Percentiles rank a stretch among this genome's conserved stretches.
Conservation (phyloP, 1,139 yeast genomes). For the Yamadazyma diddensiae region DNA sequence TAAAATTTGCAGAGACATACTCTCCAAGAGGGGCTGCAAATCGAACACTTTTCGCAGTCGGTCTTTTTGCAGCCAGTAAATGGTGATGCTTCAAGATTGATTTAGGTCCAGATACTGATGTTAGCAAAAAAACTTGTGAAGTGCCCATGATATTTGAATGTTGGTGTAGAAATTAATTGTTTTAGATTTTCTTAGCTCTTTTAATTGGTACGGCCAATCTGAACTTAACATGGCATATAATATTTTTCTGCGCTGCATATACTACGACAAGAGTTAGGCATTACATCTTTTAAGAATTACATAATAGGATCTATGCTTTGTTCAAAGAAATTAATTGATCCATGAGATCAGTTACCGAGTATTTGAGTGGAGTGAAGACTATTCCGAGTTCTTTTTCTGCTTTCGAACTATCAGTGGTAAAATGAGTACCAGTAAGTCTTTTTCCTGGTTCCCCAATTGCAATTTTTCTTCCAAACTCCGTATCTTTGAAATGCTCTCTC, state of each 20-base stretch:
- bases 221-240: no score
- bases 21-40: background rate
- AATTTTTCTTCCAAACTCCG: conserved; percentile 5
- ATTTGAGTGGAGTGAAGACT: conserved; percentile 31
- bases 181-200: no score
- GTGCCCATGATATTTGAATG: no score
- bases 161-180: no score
- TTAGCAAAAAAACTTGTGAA: no score
- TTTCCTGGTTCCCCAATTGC: conserved; percentile 23
- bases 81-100: no score
- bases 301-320: no score
- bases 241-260: no score
- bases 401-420: conserved; percentile 19
- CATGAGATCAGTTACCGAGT: conserved; percentile 30
- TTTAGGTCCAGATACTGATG: no score
- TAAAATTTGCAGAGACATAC: background rate
- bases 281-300: no score
- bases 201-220: no score
- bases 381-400: conserved; percentile 18
- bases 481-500: conserved; percentile 10
- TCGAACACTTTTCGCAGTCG: background rate
- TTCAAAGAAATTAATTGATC: background rate
- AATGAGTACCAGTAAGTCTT: conserved; percentile 20
- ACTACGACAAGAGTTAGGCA: no score
- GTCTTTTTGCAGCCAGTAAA: conserved; percentile 1